These are phyloP conservation scores for Auriscalpium microsporum DNA, from an alignment of 768 basidiomycete genomes.

Conservation along the genomic window DNA sequence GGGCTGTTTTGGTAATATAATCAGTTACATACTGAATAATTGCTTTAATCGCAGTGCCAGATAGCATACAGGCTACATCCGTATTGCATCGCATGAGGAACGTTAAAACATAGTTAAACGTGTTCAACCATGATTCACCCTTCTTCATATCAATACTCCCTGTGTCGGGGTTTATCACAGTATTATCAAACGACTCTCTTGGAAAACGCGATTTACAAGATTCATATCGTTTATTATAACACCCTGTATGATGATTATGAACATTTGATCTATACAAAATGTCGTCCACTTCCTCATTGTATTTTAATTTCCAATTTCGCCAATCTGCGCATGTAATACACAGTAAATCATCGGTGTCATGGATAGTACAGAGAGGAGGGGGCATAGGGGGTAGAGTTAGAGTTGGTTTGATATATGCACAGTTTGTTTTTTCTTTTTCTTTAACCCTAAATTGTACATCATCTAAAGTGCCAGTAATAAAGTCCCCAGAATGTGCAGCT, in stretches of 20 bases:
- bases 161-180: slow-evolving; percentile 20
- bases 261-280: slow-evolving; percentile 3
- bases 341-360: too few relatives aligned
- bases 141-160: slow-evolving; percentile 24
- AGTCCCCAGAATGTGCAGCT: slow-evolving; percentile 8
- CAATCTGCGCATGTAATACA: too few relatives aligned
- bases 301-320: not conserved
- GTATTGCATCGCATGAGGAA: too few relatives aligned
- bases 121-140: slow-evolving; percentile 30
- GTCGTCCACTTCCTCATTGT: slow-evolving; percentile 2
- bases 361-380: too few relatives aligned
- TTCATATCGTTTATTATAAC: slow-evolving; percentile 20
- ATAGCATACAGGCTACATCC: slow-evolving; percentile 30
- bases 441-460: not conserved
- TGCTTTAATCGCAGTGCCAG: slow-evolving; percentile 33
- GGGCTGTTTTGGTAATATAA: slow-evolving; percentile 32
- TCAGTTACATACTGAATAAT: slow-evolving; percentile 32
- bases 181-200: slow-evolving; percentile 17
- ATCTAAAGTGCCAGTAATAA: not conserved
- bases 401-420: too few relatives aligned
- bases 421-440: too few relatives aligned
- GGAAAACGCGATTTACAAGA: slow-evolving; percentile 31
- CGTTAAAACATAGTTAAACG: slow-evolving; percentile 27
- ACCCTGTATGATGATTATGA: slow-evolving; percentile 16
- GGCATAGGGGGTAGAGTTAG: too few relatives aligned